Evolutionary conservation across 2,329 filamentous ascomycete species (phyloP), one percentile per base, ranked within the genome.

Genomic region (Fusarium tjaetaba): DNA sequence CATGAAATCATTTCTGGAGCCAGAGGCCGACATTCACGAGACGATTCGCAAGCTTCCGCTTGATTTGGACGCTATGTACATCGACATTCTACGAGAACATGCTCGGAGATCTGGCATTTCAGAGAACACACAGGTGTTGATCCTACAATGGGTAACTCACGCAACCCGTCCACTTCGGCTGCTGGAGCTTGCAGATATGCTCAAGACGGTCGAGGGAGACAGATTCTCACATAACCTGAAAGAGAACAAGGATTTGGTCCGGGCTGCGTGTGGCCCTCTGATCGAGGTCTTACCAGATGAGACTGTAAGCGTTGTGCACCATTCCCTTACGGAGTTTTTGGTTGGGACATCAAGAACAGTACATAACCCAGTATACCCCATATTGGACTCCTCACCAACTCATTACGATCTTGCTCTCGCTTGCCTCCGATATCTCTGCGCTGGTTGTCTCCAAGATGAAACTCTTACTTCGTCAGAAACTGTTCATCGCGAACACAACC

Each of bases 241-340:
- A 55, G 57, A 55, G 1, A 71, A 56, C 28, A 76, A 76, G 26
- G 53, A 63, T 16, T 45, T 76, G 10, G 61, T 74, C 14, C 48
- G 73, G 13, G 56, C 64, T 49, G 73, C 69, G 3, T 76, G 74
- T 15, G 73, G 74, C 3, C 74, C 74, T 18, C 30, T 76, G 14
- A 30, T 76, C 13, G 73, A 76, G 59, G 63, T 73, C 36, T 32
- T 76, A 6, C 42, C 71, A 6, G 73, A 76, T 15, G 73, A 76
- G 52, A 61, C 74, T 13, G 71, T 76, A 22, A 68, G 63, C 10
- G 64, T 76, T 11, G 61, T 76, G 30, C 73, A 76, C n/a, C 71
- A 76, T 60, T 76, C 74, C 15, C 60, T 76, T 11, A 74, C 73
- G 3, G 71, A 76, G 46, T 76, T 73, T 34, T 46, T 76, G 28